Percentiles rank a stretch among this genome's conserved stretches.
Conservation (phyloP, 345 rosid genomes). For the Reutealis trisperma region DNA sequence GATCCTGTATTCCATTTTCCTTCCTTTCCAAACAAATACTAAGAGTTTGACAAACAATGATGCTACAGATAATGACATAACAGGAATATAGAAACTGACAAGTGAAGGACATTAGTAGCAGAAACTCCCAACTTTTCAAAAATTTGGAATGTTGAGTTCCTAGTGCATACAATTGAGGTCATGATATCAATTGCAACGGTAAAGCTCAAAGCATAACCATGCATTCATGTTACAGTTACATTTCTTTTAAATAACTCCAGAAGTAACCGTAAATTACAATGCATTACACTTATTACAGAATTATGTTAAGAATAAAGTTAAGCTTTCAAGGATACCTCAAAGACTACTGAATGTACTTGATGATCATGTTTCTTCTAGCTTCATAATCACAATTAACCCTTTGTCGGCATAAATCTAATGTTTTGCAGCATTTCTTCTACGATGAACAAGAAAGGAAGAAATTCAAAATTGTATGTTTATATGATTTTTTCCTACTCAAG, state of each 20-base stretch:
- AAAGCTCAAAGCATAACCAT: not conserved
- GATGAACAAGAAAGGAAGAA: not conserved
- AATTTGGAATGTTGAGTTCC: not conserved
- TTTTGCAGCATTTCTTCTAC: not conserved
- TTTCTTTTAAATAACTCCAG: not conserved
- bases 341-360: not conserved
- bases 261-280: not conserved
- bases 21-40: not conserved
- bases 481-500: conserved; percentile 1
- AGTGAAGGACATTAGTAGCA: not conserved
- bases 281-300: not conserved
- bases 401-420: not conserved
- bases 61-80: not conserved
- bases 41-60: not conserved
- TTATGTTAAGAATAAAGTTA: not conserved
- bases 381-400: not conserved
- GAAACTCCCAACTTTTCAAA: not conserved
- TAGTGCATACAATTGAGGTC: not conserved
- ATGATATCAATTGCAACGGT: no score
- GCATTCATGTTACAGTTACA: not conserved
- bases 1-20: not conserved
- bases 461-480: not conserved
- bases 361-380: not conserved
- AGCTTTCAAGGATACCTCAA: not conserved
- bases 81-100: not conserved